Evolutionary conservation across 345 rosid species (phyloP), one percentile per base, ranked within the genome.

Genomic region (Eucalyptus fibrosa): DNA sequence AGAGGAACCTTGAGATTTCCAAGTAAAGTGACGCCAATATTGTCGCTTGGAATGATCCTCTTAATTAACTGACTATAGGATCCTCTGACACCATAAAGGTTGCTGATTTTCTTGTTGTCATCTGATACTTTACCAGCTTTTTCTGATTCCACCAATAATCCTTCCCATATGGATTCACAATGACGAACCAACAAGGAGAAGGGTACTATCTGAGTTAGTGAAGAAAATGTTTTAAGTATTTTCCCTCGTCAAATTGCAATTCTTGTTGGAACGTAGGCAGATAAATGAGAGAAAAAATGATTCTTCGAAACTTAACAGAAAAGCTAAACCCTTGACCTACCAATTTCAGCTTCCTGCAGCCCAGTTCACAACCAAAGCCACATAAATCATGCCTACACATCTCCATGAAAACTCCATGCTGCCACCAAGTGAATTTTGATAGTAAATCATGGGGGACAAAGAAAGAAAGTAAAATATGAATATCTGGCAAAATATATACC

Each of bases 341-440:
- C 94, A 94, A 93, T 92, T 92, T 95, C 81, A 95, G 93, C 91
- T 93, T 90, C 56, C 92, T 92, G 91, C 88, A 90, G 92, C 81
- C 88, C 60, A 94, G 91, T 92, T 94, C 93, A 87, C 89, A 89
- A 89, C 91, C 93, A 94, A 94, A 95, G 89, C 95, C 92, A 86
- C 94, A 89, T 80, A 95, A 93, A 81, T 91, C 94, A 89, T 95
- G 97, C 91, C 91, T 90, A 89, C 94, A 95, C 37, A 95, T 90
- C 89, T 98, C 99, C 88, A 87, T 87, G 90, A 97, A 92, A 86
- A 96, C 91, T 89, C 97, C 97, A 89, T 86, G 92, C 99, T 98
- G 96, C 86, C 37, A 92, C 92, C 87, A 86, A 82, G 89, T 92
- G 89, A 51, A 53, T 89, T 89, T 88, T 80, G 72, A 87, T 82